Base-by-base conservation (phyloP, 2,329 filamentous ascomycete species). In the Hypoxylon sp. region DNA sequence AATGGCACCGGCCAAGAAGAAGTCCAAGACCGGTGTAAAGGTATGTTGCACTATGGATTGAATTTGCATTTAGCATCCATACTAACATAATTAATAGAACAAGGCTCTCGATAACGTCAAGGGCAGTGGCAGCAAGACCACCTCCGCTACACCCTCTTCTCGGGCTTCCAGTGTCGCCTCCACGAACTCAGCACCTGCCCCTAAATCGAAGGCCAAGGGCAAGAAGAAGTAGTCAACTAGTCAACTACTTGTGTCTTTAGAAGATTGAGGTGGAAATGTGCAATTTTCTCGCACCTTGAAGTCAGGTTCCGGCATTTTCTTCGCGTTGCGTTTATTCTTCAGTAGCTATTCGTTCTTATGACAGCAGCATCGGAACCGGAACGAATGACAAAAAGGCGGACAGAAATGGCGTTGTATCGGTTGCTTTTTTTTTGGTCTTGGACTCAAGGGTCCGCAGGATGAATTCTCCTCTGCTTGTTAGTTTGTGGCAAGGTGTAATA, bases 21-120 rank as follows among this genome's bases (percentile, higher is more conserved):
- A 95, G 83, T 81, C 86, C 11, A 95, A 95, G 80, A 90, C 89
- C 63, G 87, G 87, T 43, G 88, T 91, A 55, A 95, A 96, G 83
- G 91, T 94, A 78, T 69, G 84, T 16, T 19, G 31, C 12, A 42
- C 45, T 45, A 48, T 12, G 11, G 4, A n/a, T n/a, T n/a, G n/a
- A n/a, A n/a, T 43, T 37, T 9, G 16, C 25, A 16, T 16, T 19
- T 4, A n/a, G 31, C 7, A 12, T 16, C 7, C 6, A 42, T 47
- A 13, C 58, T 68, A 57, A 63, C 40, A 16, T 20, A 32, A 5
- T 1, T 6, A 20, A 59, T 69, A 97, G 92, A 96, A 97, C 73
- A 97, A 97, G 76, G 86, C 90, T 42, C 82, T 97, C 36, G 94
- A 97, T 63, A 90, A 87, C 35, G 84, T 96, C 67, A 97, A 97